Evolutionary conservation across 148 eudicot genomes (phyloP), one percentile per base, ranked within the genome.

Genomic region (Cornus kousa): DNA sequence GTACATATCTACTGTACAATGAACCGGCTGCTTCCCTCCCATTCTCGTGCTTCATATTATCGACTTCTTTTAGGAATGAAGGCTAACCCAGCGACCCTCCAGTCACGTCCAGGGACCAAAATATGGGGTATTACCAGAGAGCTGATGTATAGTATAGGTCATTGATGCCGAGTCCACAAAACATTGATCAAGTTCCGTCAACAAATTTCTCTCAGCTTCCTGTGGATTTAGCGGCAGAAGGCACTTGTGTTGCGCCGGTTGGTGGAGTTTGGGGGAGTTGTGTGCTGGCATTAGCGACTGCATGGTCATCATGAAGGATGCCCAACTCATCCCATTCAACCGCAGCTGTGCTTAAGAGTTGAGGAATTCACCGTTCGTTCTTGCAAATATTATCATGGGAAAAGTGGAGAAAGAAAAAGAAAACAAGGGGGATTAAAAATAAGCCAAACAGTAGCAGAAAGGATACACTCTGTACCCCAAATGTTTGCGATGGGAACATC

Each of bases 391-490:
- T 22, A 28, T 48, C 55, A 20, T 5, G 37, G 17, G 23, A 7
- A 67, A 35, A 31, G 40, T 37, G 16, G 59, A 14, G 23, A 24
- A 43, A 9, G 39, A 50, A 23, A 50, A 32, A 33, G 22, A 17
- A 72, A 35, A 65, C 22, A 82, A 23, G 17, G 71, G 35, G n/a
- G 70, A 28, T 37, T 22, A 60, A 3, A 31, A 59, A 40, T 20
- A 28, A 73, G 31, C 65, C 8, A 62, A 60, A 46, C 13, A 10
- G 22, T 57, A 48, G 23, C 24, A 55, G 73, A 62, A 62, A 91
- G 98, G 92, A 94, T 94, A 94, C 98, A 78, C 59, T 91, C 97
- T 75, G 92, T 85, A 78, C 89, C 85, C 99, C 99, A 96, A 88
- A 94, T 88, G 84, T 92, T 95, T 23, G 99, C 89, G 80, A 93